Base-by-base conservation (phyloP, 768 basidiomycete species). In the Boletus sensibilis region DNA sequence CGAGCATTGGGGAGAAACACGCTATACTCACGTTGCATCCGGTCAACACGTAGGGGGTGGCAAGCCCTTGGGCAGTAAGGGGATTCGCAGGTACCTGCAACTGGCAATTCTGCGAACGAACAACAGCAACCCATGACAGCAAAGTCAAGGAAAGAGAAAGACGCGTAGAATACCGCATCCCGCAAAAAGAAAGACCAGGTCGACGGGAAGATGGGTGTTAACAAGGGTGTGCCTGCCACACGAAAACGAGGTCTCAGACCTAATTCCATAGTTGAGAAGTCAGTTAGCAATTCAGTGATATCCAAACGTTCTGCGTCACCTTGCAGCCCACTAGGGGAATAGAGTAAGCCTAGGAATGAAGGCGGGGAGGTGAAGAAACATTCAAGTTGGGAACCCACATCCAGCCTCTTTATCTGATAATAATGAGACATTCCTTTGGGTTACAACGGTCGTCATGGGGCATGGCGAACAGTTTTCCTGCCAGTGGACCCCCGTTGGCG, bases 31-130 rank as follows among this genome's bases (percentile, higher is more conserved):
- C 68, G 25, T 68, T 70, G 43, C 67, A 68, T 50, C 68, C 68
- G 0, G 66, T 68, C 55, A 70, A 43, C 12, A 59, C 42, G 14
- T 68, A 68, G 10, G 67, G 68, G 1, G 64, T 66, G 5, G 67
- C 66, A n/a, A 68, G 67, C 21, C 67, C 67, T 39, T 63, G 33
- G 14, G 66, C 63, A 27, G 61, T 68, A 21, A 68, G 64, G 13
- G 68, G 61, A 33, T 61, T 57, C 4, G 44, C 23, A 40, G 67
- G 67, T 5, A 68, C 52, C 37, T 63, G 56, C 45, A 68, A 20
- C 29, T 55, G 59, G 45, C 67, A 68, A 47, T 66, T 47, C 38
- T 68, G 68, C 40, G 67, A 65, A 21, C 53, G 56, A 39, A 57
- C 63, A 14, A 58, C 33, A 25, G 46, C 42, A n/a, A 49, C 45